Evolutionary conservation across 306 rosid genomes (phyloP).

Genomic region (Trifolium dubium): DNA sequence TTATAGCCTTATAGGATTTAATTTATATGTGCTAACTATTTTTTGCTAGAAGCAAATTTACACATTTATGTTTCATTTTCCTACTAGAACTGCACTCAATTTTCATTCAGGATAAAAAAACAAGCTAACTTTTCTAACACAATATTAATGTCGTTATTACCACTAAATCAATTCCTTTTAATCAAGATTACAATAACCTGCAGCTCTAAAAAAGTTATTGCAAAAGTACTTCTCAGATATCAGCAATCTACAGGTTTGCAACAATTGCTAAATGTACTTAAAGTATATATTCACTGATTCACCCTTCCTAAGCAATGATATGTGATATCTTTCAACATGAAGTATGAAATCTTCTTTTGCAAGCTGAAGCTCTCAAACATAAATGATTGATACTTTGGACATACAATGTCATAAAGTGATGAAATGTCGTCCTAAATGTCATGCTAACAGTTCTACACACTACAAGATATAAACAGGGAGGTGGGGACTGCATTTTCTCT

Average conservation of each 20-base stretch:
- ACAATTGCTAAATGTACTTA: conserved; percentile 10
- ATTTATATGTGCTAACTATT: conserved; percentile 21
- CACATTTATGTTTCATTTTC: background rate
- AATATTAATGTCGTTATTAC: conserved; percentile 9
- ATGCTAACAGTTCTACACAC: conserved; percentile 10
- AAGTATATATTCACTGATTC: background rate
- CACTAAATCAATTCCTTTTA: conserved; percentile 27
- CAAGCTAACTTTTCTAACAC: conserved; percentile 23
- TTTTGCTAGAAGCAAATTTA: conserved; percentile 18
- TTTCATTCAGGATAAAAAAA: conserved; percentile 29
- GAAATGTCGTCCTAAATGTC: conserved; percentile 20
- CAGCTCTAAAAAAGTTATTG: background rate
- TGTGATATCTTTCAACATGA: conserved; percentile 30
- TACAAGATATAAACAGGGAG: background rate
- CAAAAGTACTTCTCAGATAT: background rate
- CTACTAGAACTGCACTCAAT: conserved; percentile 27
- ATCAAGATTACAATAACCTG: conserved; percentile 13
- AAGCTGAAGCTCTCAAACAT: conserved; percentile 13
- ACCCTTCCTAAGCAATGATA: background rate
- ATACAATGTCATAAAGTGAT: conserved; percentile 16
- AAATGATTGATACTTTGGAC: background rate
- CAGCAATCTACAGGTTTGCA: background rate
- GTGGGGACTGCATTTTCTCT: conserved; percentile 3
- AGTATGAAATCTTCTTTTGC: conserved; percentile 30
- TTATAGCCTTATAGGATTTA: background rate